These are phyloP conservation scores for Venturia carpophila DNA, from an alignment of 2,329 filamentous ascomycete species.

Conservation along the genomic window DNA sequence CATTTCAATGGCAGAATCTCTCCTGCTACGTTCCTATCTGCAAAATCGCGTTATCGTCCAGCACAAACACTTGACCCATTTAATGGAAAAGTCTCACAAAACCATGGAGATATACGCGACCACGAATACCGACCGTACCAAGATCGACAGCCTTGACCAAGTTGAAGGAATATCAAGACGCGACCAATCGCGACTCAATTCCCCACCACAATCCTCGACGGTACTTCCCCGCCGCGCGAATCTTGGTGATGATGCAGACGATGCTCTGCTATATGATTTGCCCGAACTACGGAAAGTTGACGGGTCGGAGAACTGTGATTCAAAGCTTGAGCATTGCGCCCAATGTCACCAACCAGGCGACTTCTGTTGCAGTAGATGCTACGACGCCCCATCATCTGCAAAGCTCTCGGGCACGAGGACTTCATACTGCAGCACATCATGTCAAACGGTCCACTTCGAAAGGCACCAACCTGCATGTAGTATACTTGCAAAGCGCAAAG, in stretches of 20 bases:
- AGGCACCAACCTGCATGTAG: not conserved
- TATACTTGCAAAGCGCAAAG: conserved; percentile 4
- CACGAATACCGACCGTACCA: too few relatives aligned
- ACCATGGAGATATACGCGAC: not conserved
- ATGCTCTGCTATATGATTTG: not conserved
- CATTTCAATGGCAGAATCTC: not conserved
- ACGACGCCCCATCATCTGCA: not conserved
- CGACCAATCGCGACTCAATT: not conserved
- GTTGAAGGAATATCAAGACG: not conserved
- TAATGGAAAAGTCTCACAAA: not conserved
- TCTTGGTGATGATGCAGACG: not conserved
- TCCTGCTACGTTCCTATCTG: not conserved
- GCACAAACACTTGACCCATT: not conserved
- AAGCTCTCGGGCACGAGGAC: not conserved
- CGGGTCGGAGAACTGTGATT: not conserved
- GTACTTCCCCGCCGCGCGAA: not conserved
- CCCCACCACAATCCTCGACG: not conserved
- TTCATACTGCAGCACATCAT: not conserved
- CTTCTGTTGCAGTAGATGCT: not conserved
- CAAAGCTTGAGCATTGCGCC: not conserved
- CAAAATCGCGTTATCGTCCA: not conserved
- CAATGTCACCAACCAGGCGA: not conserved
- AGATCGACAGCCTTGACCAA: not conserved
- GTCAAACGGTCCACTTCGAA: not conserved
- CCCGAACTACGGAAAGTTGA: not conserved